phyloP scores from a whole-genome alignment of 768 basidiomycete species.

The Amanita muscaria region DNA sequence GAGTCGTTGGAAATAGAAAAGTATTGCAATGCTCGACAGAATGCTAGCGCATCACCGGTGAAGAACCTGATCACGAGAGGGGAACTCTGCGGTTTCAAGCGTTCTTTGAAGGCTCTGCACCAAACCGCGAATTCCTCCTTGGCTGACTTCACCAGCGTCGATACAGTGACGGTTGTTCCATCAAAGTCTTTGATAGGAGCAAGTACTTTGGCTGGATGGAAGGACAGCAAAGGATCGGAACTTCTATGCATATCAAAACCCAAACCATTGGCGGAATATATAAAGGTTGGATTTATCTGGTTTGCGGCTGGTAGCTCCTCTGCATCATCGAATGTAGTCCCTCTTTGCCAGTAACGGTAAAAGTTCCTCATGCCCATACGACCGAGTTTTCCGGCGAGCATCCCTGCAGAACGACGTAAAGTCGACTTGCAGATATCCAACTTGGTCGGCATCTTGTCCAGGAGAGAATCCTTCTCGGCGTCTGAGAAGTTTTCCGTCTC shows the following conservation, averaged over 20 bases:
- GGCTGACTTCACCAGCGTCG: constrained; percentile 22
- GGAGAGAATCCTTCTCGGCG: constrained; percentile 14
- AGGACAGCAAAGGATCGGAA: constrained; percentile 31
- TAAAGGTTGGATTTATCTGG: constrained; percentile 38
- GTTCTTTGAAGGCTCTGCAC: constrained; percentile 22
- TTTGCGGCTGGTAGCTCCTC: constrained; percentile 16
- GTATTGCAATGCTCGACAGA: constrained; percentile 27
- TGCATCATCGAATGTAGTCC: constrained; percentile 24
- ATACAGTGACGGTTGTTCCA: constrained; percentile 5
- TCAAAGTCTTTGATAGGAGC: constrained; percentile 13
- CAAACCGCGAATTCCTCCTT: constrained; percentile 27
- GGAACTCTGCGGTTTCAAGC: constrained; percentile 2
- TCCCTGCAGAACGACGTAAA: constrained; percentile 28
- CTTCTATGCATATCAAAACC: constrained; percentile 35
- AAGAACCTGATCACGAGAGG: constrained; percentile 30
- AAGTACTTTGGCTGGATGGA: constrained; percentile 30
- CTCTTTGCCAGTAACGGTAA: constrained; percentile 32
- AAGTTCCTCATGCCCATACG: constrained; percentile 13
- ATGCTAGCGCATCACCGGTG: constrained; percentile 29
- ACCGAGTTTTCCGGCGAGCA: constrained; percentile 17
- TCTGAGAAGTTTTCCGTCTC: constrained; percentile 19
- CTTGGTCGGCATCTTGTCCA: constrained; percentile 15
- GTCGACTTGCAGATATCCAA: constrained; percentile 13
- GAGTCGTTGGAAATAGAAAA: constrained; percentile 12
- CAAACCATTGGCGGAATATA: constrained; percentile 29